Percentiles rank a stretch among this genome's conserved stretches.
These are phyloP conservation scores for Pleurotus cornucopiae DNA, from an alignment of 768 basidiomycete genomes.

Conservation along the genomic window DNA sequence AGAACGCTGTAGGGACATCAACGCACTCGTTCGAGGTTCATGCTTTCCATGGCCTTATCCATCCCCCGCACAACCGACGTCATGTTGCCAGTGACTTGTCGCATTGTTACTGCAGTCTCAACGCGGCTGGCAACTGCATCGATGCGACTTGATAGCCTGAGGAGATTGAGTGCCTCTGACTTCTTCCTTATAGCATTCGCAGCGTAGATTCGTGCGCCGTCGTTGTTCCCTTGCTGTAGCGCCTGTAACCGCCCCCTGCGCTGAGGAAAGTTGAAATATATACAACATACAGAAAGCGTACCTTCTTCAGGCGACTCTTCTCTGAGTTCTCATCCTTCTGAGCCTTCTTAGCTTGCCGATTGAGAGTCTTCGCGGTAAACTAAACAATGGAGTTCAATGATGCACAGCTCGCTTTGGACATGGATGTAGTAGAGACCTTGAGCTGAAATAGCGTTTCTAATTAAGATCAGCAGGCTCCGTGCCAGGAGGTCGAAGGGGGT, in stretches of 20 bases:
- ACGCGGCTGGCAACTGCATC: slow-evolving; percentile 97
- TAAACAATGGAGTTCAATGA: slow-evolving; percentile 27
- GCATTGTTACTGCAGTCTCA: slow-evolving; percentile 98
- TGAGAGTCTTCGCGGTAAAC: slow-evolving; percentile 98
- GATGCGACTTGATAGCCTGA: slow-evolving; percentile 85
- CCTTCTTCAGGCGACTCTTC: slow-evolving; percentile 92
- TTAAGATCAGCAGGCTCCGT: slow-evolving; percentile 24
- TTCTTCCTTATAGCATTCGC: slow-evolving; percentile 99
- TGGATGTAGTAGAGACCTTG: slow-evolving; percentile 52
- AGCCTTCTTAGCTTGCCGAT: slow-evolving; percentile 94
- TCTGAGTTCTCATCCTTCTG: slow-evolving; percentile 91
- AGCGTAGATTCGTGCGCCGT: slow-evolving; percentile 97
- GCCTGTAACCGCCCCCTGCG: slow-evolving; percentile 51
- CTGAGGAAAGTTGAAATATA: background rate
- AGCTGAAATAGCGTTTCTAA: slow-evolving; percentile 98
- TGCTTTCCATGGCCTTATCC: slow-evolving; percentile 98
- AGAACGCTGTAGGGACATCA: background rate
- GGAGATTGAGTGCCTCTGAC: slow-evolving; percentile 86
- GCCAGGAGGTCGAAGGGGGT: background rate
- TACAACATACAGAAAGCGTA: slow-evolving; percentile 21
- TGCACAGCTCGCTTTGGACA: slow-evolving; percentile 8
- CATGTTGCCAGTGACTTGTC: slow-evolving; percentile 95
- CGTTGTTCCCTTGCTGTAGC: slow-evolving; percentile 92
- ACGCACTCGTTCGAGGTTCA: slow-evolving; percentile 94
- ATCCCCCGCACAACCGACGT: slow-evolving; percentile 93